Conservation (phyloP, 2,329 filamentous ascomycete species). For the Alternaria gansuensis region DNA sequence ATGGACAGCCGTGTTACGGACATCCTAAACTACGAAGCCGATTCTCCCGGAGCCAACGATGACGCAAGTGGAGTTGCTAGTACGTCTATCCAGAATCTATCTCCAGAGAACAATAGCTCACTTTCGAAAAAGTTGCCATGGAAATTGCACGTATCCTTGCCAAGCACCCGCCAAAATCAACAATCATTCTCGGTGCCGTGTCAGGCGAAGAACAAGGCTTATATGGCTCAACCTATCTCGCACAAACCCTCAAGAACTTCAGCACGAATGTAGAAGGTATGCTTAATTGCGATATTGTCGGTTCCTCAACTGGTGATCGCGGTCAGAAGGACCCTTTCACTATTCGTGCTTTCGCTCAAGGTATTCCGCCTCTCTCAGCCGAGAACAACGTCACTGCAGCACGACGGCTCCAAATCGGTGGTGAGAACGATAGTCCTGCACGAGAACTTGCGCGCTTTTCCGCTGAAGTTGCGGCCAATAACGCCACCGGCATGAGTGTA, state of each 20-base stretch:
- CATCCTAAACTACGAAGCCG: constrained; percentile 60
- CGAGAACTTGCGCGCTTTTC: constrained; percentile 65
- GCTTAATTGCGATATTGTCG: constrained; percentile 67
- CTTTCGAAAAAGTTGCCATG: constrained; percentile 54
- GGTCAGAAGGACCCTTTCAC: constrained; percentile 60
- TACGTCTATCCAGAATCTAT: constrained; percentile 22
- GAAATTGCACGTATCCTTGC: constrained; percentile 65
- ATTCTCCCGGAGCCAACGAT: constrained; percentile 67
- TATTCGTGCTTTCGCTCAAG: constrained; percentile 65
- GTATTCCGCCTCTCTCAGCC: constrained; percentile 53
- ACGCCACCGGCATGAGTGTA: constrained; percentile 64
- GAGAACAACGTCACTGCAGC: constrained; percentile 54
- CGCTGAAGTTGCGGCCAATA: constrained; percentile 63
- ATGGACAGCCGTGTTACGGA: constrained; percentile 65
- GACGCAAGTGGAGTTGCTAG: constrained; percentile 65
- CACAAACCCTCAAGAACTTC: constrained; percentile 62
- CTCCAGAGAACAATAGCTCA: constrained; percentile 13
- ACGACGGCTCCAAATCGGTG: constrained; percentile 53
- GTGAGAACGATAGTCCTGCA: constrained; percentile 65
- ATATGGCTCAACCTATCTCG: constrained; percentile 62
- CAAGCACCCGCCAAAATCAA: constrained; percentile 59
- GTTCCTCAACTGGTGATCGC: constrained; percentile 59
- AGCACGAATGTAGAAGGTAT: constrained; percentile 65
- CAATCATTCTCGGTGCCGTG: constrained; percentile 65
- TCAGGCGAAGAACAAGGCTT: constrained; percentile 67